Conservation (phyloP, 2,329 filamentous ascomycete species). For the Monosporascus sp. region DNA sequence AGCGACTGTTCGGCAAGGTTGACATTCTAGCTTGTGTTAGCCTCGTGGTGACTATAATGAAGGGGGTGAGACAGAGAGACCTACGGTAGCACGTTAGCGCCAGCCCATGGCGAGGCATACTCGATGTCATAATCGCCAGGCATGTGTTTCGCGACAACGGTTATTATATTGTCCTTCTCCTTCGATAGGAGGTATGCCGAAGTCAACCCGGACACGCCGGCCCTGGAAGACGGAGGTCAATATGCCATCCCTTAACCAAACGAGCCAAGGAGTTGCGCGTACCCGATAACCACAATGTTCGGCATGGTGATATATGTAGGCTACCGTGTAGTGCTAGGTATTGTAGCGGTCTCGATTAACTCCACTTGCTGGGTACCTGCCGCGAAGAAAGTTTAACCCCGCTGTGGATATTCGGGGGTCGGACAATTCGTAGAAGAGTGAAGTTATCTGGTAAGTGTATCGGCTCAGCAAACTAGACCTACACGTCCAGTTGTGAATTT, state of each 20-base stretch:
- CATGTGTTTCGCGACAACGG: constrained; percentile 81
- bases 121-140: constrained; percentile 88
- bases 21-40: constrained; percentile 20
- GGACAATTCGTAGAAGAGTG: background rate
- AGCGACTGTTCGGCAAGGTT: constrained; percentile 21
- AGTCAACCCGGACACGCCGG: constrained; percentile 29
- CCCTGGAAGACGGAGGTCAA: constrained; percentile 10
- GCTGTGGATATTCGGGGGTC: background rate
- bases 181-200: constrained; percentile 29
- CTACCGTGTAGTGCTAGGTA: background rate
- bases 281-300: constrained; percentile 27
- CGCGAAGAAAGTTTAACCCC: background rate
- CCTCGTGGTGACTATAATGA: background rate
- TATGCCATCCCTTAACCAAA: background rate
- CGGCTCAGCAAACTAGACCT: too few relatives aligned
- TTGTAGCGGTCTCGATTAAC: background rate
- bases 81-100: constrained; percentile 29
- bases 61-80: background rate
- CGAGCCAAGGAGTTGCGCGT: background rate
- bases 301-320: constrained; percentile 14
- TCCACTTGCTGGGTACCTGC: background rate
- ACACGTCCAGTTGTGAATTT: too few relatives aligned
- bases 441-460: too few relatives aligned
- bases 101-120: constrained; percentile 59
- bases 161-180: constrained; percentile 41